Base-by-base conservation (phyloP, 2,329 filamentous ascomycete species). In the Sarocladium oryzae region DNA sequence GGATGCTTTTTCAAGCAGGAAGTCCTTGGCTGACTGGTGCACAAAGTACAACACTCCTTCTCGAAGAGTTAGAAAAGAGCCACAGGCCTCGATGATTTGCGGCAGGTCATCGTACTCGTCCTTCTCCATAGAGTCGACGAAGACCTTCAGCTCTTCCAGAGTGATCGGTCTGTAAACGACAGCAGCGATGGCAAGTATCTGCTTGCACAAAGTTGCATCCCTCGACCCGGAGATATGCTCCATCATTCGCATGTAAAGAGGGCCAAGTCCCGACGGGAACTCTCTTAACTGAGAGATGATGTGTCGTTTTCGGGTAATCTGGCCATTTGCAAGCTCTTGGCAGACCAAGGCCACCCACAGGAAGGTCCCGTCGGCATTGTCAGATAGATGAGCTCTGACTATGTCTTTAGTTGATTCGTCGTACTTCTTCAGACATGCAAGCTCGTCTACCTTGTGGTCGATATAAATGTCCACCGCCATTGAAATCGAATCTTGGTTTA, bases 11-110 rank as follows among this genome's bases (percentile, higher is more conserved):
- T 38, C 36, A 4, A 50, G 13, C 13, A 61, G 40, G 40, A 56
- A 55, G 41, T 74, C 69, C 55, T 71, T 71, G 1, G 67, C 70
- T 6, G 68, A 72, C 51, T 70, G 63, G 54, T 74, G 68, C 4
- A 74, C 60, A 55, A 70, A 63, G 48, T 56, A 66, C 15, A 72
- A 51, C 1, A 20, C 56, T 7, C 50, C 52, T 4, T 65, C 52
- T 26, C 58, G 57, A 28, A 68, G 11, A 2, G 60, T 67, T 1
- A 73, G 57, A 45, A 73, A 69, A 11, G 66, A 73, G 35, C 69
- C 65, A 54, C 67, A 73, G 10, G 50, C 20, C 13, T 52, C 35
- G 15, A 72, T 57, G 15, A 70, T 55, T 4, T 64, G 51, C 18
- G 46, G 26, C 4, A 4, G 65, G n/a, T 57, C 50, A 30, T 32